Evolutionary conservation across 192 early-diverging fungal species (phyloP).

Genomic region (Podila clonocystis): DNA sequence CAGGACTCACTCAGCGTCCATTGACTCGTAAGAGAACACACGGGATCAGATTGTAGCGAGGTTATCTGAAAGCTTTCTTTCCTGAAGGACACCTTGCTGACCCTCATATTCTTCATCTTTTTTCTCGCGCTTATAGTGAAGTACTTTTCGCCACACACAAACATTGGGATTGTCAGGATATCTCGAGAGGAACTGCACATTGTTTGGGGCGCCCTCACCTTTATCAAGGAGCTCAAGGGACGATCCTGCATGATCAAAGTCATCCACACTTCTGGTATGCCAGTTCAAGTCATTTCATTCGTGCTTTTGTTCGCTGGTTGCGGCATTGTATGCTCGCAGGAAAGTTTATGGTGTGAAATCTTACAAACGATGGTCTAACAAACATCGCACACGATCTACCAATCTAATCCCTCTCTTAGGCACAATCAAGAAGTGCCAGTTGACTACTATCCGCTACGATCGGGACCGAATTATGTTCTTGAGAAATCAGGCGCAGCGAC

Average conservation of each 20-base stretch:
- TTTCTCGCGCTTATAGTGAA: conserved; percentile 45
- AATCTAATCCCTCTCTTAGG: conserved; percentile 14
- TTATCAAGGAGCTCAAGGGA: conserved; percentile 54
- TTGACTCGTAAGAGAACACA: conserved; percentile 37
- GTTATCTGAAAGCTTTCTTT: background rate
- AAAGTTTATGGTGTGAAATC: too few species aligned
- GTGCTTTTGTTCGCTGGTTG: background rate
- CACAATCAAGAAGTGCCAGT: conserved; percentile 53
- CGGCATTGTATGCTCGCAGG: too few species aligned
- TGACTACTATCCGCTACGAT: conserved; percentile 55
- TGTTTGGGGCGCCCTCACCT: conserved; percentile 57
- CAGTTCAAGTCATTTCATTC: background rate
- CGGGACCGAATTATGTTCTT: conserved; percentile 49
- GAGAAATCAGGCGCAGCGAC: conserved; percentile 34
- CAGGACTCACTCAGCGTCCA: conserved; percentile 41
- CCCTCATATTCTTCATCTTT: background rate
- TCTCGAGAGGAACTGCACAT: conserved; percentile 55
- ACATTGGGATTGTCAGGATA: conserved; percentile 57
- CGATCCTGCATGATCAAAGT: conserved; percentile 51
- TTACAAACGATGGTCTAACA: too few species aligned
- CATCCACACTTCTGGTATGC: conserved; percentile 55
- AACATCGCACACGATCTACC: background rate
- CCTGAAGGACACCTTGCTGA: background rate
- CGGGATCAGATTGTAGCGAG: background rate
- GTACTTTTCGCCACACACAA: conserved; percentile 59